Evolutionary conservation across 352 stramenopile species (phyloP).

Genomic region (Phytophthora aleatoria): DNA sequence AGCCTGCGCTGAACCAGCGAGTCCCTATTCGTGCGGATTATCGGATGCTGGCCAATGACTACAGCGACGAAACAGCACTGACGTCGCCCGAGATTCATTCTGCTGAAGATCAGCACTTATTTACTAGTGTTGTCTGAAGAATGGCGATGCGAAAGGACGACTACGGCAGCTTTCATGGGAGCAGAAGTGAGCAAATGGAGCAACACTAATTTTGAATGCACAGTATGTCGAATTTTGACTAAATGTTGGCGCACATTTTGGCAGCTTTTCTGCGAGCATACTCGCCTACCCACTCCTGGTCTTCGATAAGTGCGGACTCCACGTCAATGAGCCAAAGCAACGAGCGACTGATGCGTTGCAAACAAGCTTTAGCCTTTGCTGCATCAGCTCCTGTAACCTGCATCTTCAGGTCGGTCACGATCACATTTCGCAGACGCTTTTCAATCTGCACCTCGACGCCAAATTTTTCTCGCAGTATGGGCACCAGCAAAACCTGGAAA

Average conservation of each 20-base stretch:
- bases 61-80: slow-evolving; percentile 33
- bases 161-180: slow-evolving; percentile 10
- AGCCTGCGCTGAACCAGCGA: slow-evolving; percentile 70
- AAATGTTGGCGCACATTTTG: slow-evolving; percentile 42
- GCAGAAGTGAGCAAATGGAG: neutral
- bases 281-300: slow-evolving; percentile 44
- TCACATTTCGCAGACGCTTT: slow-evolving; percentile 61
- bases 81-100: slow-evolving; percentile 46
- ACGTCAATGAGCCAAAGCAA: slow-evolving; percentile 58
- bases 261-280: slow-evolving; percentile 42
- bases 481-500: slow-evolving; percentile 67
- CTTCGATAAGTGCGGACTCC: slow-evolving; percentile 47
- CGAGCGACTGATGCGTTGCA: slow-evolving; percentile 60
- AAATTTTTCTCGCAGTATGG: slow-evolving; percentile 61
- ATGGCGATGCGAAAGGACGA: neutral
- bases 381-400: slow-evolving; percentile 36
- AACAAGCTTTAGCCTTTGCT: slow-evolving; percentile 38
- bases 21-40: slow-evolving; percentile 60
- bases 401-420: slow-evolving; percentile 68
- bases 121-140: slow-evolving; percentile 35
- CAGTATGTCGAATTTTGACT: slow-evolving; percentile 13
- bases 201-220: slow-evolving; percentile 1
- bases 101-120: slow-evolving; percentile 55
- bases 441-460: slow-evolving; percentile 62
- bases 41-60: slow-evolving; percentile 54